These are phyloP conservation scores for Tylopilus sp. DNA, from an alignment of 768 basidiomycete species.

Conservation along the genomic window DNA sequence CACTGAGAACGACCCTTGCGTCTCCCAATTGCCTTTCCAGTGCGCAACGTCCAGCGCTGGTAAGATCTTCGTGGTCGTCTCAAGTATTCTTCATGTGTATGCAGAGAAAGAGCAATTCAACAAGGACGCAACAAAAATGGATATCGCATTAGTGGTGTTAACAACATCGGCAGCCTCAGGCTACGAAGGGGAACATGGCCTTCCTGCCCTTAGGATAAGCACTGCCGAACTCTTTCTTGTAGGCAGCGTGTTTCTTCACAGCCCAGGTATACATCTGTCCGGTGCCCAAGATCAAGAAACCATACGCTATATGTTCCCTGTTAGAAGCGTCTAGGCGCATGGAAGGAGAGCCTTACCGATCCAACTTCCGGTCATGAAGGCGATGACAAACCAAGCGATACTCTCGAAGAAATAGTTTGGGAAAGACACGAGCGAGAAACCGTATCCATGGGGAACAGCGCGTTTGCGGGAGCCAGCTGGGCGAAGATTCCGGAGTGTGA, in stretches of 20 bases:
- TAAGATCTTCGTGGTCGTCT: background rate
- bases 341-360: conserved; percentile 49
- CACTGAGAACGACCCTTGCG: too few relatives aligned
- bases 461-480: conserved; percentile 75
- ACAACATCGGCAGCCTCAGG: conserved; percentile 8
- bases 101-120: too few relatives aligned
- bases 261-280: conserved; percentile 86
- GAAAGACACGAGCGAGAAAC: conserved; percentile 81
- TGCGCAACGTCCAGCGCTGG: too few relatives aligned
- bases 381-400: conserved; percentile 69
- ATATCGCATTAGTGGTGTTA: background rate
- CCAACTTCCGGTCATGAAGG: conserved; percentile 73
- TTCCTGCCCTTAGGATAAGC: conserved; percentile 74
- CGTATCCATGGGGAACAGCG: conserved; percentile 89
- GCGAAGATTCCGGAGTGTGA: conserved; percentile 80
- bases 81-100: background rate
- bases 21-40: too few relatives aligned
- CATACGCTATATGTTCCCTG: conserved; percentile 40
- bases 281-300: conserved; percentile 62
- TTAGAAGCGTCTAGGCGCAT: background rate
- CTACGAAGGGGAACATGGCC: conserved; percentile 70
- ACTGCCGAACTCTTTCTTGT: conserved; percentile 92
- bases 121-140: too few relatives aligned
- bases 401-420: conserved; percentile 96
- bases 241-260: conserved; percentile 80